Base-by-base conservation (phyloP, 495 filamentous ascomycete genomes). In the Penicillium antarcticum region DNA sequence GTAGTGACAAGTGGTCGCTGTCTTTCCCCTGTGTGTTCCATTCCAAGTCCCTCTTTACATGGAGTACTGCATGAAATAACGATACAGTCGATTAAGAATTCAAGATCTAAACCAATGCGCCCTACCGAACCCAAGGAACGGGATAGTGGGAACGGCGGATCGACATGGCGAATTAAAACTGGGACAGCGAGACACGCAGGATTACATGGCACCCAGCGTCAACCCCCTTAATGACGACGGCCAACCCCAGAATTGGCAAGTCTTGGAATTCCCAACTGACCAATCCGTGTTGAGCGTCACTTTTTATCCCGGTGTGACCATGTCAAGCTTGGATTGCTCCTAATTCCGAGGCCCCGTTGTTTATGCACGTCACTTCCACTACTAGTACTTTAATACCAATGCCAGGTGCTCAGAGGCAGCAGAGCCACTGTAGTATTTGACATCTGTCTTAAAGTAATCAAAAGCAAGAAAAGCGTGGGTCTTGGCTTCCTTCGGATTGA, bases 121-220 rank as follows among this genome's bases (percentile, higher is more conserved):
- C 47, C 56, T 53, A 53, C 57, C 40, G 45, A 48, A 45, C 52
- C 55, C 42, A 44, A 35, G 38, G 11, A 32, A 53, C 34, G 19
- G 48, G 46, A 41, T 47, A 1, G 36, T 46, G 56, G 51, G 43
- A 53, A 40, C 16, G 33, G 44, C 37, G 23, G 36, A 49, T 47
- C 31, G 38, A 52, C 40, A 42, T 23, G 16, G 33, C 34, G 31
- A 21, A 34, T 19, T 8, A 43, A n/a, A 51, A 19, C 9, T 7
- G 7, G 14, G 33, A 19, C 10, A 41, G 14, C 16, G 32, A 23
- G 24, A 37, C 17, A 31, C 16, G 8, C 29, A 26, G 32, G 26
- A 35, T 36, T 26, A 35, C 13, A 39, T 43, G 48, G 37, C 40
- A 47, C 35, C 35, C 17, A 24, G 4, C 31, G 26, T 19, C 14